Percentiles rank a stretch among this genome's conserved stretches.
These are phyloP conservation scores for Carex arenaria DNA, from an alignment of 202 grass and related monocot genomes.

Conservation along the genomic window DNA sequence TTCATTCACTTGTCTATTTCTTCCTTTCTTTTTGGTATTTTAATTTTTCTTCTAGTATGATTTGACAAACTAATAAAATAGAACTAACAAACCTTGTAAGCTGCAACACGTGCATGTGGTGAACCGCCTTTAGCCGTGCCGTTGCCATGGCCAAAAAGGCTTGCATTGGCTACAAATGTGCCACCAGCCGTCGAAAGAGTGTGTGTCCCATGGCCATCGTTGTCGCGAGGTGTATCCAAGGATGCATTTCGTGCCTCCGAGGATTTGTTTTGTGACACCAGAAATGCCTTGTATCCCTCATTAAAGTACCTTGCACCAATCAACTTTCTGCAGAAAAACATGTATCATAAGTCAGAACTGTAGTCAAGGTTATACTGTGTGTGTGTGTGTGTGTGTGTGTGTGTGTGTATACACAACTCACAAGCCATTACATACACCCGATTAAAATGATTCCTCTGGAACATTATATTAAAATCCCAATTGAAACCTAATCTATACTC, in stretches of 20 bases:
- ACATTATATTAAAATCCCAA: no score
- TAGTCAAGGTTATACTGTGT: neutral
- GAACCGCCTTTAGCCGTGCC: slow-evolving; percentile 65
- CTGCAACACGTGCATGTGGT: slow-evolving; percentile 55
- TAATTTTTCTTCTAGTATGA: no score
- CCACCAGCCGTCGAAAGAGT: slow-evolving; percentile 79
- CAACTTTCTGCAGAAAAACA: slow-evolving; percentile 48
- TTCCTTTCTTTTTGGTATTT: no score
- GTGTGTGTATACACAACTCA: neutral
- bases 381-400: no score
- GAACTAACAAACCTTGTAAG: slow-evolving; percentile 43
- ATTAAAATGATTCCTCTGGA: no score
- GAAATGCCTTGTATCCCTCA: slow-evolving; percentile 25
- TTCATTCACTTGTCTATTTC: neutral
- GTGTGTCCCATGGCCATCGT: slow-evolving; percentile 65
- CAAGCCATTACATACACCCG: neutral
- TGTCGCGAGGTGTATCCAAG: slow-evolving; percentile 50
- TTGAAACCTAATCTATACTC: no score
- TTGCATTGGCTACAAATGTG: slow-evolving; percentile 31
- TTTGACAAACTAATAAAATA: neutral
- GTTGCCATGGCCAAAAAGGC: slow-evolving; percentile 32
- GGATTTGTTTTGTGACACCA: no score
- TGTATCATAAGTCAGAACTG: neutral
- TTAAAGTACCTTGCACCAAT: slow-evolving; percentile 86
- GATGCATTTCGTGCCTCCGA: neutral